Evolutionary conservation across 495 filamentous ascomycete genomes (phyloP), one percentile per base, ranked within the genome.

Genomic region (Trichoderma gamsii): DNA sequence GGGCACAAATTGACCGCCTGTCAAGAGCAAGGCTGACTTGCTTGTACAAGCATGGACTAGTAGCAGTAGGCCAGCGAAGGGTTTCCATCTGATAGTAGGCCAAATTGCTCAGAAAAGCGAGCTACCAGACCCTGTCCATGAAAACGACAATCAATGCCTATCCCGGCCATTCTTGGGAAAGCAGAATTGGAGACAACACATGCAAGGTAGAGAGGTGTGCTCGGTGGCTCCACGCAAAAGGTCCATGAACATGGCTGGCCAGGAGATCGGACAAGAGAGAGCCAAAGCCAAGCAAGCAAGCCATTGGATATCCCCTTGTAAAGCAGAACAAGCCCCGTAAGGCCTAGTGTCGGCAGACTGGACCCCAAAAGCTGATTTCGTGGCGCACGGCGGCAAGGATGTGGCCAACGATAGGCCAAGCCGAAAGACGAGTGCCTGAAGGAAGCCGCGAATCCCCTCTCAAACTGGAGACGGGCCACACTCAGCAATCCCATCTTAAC

Each of bases 1-100:
- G 25, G 56, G 25, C 27, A 3, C 56, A 61, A 61, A 61, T 32
- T 61, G 56, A 61, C 56, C 56, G 56, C 56, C 23, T 61, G 56
- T 12, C 3, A 61, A 25, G 11, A 32, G 56, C n/a, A 21, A 61
- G 56, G 56, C 56, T 61, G 56, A 61, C 11, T 61, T 61, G 27
- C 35, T 38, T 38, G 35, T 38, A 7, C 44, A 49, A n/a, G 44
- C 44, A 16, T 49, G 44, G 44, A 49, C 15, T 49, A 49, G n/a
- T 16, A 15, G 35, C 5, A 38, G 35, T 38, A 7, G 49, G 18
- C 18, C 49, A 18, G 49, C 21, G 49, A 21, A 21, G 49, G 49
- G 21, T 16, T n/a, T 52, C 35, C 49, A 52, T 21, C 49, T 1
- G 18, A 52, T 52, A 38, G 32, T 38, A 38, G 35, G 5, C 8